phyloP scores from a whole-genome alignment of 2,329 filamentous ascomycete species.

The Penicillium oxalicum region DNA sequence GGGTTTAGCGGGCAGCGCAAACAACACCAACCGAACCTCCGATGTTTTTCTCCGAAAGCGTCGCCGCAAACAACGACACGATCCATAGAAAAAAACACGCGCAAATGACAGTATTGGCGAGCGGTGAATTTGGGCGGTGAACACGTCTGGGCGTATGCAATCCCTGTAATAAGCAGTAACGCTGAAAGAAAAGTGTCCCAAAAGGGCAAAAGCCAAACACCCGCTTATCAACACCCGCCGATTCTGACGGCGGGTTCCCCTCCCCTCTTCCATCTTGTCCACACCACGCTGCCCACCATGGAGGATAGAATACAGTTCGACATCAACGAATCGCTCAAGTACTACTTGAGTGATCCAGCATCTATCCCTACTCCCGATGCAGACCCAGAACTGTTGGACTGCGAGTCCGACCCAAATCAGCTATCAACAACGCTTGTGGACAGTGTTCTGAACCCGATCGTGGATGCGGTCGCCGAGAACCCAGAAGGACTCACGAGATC shows the following conservation, averaged over 20 bases:
- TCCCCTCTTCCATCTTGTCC: conserved; percentile 14
- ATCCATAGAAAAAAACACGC: too few species aligned
- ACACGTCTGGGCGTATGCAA: too few species aligned
- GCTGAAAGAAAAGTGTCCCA: conserved; percentile 6
- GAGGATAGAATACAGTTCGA: conserved; percentile 70
- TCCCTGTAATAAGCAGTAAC: too few species aligned
- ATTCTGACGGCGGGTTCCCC: background rate
- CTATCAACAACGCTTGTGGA: conserved; percentile 76
- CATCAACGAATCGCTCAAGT: conserved; percentile 92
- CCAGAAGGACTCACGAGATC: conserved; percentile 79
- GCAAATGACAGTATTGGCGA: background rate
- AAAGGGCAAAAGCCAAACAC: conserved; percentile 29
- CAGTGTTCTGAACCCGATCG: conserved; percentile 79
- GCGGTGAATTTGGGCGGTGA: conserved; percentile 2
- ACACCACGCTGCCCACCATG: conserved; percentile 48
- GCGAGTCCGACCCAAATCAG: conserved; percentile 83
- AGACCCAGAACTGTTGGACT: conserved; percentile 74
- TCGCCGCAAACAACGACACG: background rate
- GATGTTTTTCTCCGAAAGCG: conserved; percentile 14
- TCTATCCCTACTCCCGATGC: conserved; percentile 81
- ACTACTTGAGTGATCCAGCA: conserved; percentile 89
- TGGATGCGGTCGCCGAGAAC: conserved; percentile 86
- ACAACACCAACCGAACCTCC: conserved; percentile 3
- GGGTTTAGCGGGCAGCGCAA: conserved; percentile 1
- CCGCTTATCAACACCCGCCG: conserved; percentile 16